Evolutionary conservation across 2,329 filamentous ascomycete genomes (phyloP).

Genomic region (Chaetomiaceae sp.): DNA sequence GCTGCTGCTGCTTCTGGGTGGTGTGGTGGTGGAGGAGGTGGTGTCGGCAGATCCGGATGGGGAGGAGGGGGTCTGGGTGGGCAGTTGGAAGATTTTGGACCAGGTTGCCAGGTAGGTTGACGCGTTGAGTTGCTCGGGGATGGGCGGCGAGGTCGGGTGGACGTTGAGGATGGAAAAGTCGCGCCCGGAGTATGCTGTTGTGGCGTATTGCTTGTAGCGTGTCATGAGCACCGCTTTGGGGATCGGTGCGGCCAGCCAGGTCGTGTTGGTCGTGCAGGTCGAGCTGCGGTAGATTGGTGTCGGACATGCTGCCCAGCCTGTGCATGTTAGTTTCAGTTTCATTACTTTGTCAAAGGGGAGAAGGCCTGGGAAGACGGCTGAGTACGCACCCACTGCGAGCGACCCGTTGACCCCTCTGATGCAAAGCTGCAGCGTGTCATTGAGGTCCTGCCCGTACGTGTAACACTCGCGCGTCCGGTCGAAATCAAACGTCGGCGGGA

Average conservation of each 20-base stretch:
- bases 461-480: background rate
- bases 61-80: background rate
- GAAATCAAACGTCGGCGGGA: background rate
- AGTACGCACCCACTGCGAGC: conserved; percentile 2
- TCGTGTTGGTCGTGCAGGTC: background rate
- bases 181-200: background rate
- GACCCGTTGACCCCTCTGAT: background rate
- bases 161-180: conserved; percentile 10
- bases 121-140: background rate
- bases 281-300: background rate
- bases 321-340: no score
- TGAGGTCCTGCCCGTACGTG: conserved; percentile 1
- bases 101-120: background rate
- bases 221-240: conserved; percentile 2
- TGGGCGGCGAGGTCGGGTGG: background rate
- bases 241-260: background rate
- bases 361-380: no score
- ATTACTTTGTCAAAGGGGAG: no score
- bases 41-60: background rate
- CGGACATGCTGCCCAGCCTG: conserved; percentile 8
- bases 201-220: conserved; percentile 8
- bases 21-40: background rate
- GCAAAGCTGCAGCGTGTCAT: conserved; percentile 6
- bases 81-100: background rate
- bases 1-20: no score